These are phyloP conservation scores for Colletotrichum karsti DNA, from an alignment of 2,329 filamentous ascomycete species.

Conservation along the genomic window DNA sequence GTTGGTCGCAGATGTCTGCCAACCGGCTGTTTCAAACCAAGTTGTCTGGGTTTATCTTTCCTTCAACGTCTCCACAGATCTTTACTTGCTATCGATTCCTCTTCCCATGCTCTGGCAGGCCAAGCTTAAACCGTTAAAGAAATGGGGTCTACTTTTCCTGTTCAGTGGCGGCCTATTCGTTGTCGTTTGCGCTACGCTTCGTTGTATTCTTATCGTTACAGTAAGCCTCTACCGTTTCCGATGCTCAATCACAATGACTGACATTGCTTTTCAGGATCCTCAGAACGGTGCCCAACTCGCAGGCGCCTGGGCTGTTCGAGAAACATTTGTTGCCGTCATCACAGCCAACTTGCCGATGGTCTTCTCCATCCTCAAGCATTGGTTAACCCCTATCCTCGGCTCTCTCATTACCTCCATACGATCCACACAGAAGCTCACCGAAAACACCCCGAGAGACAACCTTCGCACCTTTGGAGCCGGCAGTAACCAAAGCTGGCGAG, in stretches of 20 bases:
- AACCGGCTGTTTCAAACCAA: constrained; percentile 23
- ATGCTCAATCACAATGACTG: not conserved
- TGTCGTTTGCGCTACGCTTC: constrained; percentile 42
- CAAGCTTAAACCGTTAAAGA: constrained; percentile 42
- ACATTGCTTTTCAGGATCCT: constrained; percentile 33
- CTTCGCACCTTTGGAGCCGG: constrained; percentile 51
- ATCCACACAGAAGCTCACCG: constrained; percentile 44
- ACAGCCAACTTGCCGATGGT: constrained; percentile 50
- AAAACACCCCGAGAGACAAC: constrained; percentile 45
- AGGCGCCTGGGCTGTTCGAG: constrained; percentile 42
- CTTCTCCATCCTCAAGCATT: constrained; percentile 48
- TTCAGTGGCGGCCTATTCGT: constrained; percentile 46
- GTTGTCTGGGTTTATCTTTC: constrained; percentile 27
- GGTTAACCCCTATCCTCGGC: constrained; percentile 41
- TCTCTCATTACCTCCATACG: constrained; percentile 44
- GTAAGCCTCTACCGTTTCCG: not conserved
- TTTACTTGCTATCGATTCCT: constrained; percentile 29
- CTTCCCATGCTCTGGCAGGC: constrained; percentile 28
- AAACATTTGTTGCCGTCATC: constrained; percentile 48
- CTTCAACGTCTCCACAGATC: constrained; percentile 28
- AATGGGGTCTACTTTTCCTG: constrained; percentile 41
- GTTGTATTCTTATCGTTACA: constrained; percentile 41
- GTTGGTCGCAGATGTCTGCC: constrained; percentile 17
- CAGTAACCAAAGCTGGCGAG: constrained; percentile 38
- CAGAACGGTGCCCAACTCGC: constrained; percentile 22